Conservation (phyloP, 352 stramenopile genomes). For the Phytophthora hibernalis region DNA sequence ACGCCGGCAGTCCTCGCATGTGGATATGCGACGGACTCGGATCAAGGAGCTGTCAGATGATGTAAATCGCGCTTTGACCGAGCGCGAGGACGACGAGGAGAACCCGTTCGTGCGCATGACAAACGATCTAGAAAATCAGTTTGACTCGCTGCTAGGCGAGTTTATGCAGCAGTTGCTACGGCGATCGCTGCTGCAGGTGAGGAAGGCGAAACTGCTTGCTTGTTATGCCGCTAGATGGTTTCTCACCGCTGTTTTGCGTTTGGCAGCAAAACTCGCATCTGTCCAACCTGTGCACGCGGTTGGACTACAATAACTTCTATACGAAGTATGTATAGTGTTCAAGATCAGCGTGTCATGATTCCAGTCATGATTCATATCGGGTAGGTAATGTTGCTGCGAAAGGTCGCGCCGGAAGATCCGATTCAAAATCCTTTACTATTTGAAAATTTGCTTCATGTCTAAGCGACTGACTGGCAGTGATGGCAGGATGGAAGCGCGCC, state of each 20-base stretch:
- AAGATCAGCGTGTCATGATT: too few species aligned
- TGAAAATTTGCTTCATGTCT: slow-evolving; percentile 26
- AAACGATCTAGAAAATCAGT: slow-evolving; percentile 84
- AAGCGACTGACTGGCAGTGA: slow-evolving; percentile 29
- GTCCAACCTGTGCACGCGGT: slow-evolving; percentile 66
- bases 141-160: slow-evolving; percentile 85
- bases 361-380: too few species aligned
- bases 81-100: slow-evolving; percentile 66
- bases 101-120: slow-evolving; percentile 85
- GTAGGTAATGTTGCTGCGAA: slow-evolving; percentile 13
- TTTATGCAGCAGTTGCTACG: slow-evolving; percentile 91
- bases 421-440: slow-evolving; percentile 38
- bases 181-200: slow-evolving; percentile 84
- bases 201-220: background rate
- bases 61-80: slow-evolving; percentile 74
- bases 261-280: slow-evolving; percentile 71
- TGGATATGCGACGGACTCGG: slow-evolving; percentile 78
- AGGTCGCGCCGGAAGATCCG: slow-evolving; percentile 38
- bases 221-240: background rate
- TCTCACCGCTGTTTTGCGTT: slow-evolving; percentile 5
- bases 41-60: slow-evolving; percentile 87
- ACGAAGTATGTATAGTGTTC: slow-evolving; percentile 56
- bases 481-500: slow-evolving; percentile 30
- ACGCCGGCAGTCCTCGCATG: slow-evolving; percentile 72
- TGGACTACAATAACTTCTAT: slow-evolving; percentile 80